Percentiles rank a stretch among this genome's conserved stretches.
These are phyloP conservation scores for Nyctanthes arbortristis DNA, from an alignment of 257 asterid genomes.

Conservation along the genomic window DNA sequence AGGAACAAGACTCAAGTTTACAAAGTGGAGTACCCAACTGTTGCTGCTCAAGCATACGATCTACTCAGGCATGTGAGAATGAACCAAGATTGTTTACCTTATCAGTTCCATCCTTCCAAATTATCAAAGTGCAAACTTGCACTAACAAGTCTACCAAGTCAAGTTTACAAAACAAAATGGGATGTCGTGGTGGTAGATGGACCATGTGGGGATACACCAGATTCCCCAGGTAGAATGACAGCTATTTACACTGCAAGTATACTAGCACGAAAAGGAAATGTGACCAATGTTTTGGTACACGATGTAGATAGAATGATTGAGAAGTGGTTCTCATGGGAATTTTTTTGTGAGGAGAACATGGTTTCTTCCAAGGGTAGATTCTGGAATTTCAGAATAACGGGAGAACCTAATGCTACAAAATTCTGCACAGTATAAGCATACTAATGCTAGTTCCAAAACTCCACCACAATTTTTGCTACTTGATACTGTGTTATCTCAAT, in stretches of 20 bases:
- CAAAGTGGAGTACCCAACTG: constrained; percentile 53
- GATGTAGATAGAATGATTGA: constrained; percentile 76
- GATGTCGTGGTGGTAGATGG: constrained; percentile 81
- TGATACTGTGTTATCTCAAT: not conserved
- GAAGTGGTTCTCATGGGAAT: constrained; percentile 91
- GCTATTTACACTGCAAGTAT: constrained; percentile 68
- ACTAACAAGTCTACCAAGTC: constrained; percentile 46
- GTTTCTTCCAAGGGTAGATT: constrained; percentile 80
- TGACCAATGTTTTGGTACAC: constrained; percentile 60
- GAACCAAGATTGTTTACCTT: constrained; percentile 41
- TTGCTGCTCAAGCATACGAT: constrained; percentile 67
- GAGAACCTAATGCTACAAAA: constrained; percentile 42
- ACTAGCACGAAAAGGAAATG: constrained; percentile 61
- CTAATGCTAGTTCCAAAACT: constrained; percentile 5
- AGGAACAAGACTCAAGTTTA: constrained; percentile 35
- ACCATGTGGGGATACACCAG: constrained; percentile 58
- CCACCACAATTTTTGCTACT: constrained; percentile 7
- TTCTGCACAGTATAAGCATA: constrained; percentile 41
- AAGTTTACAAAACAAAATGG: constrained; percentile 54
- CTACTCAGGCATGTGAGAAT: constrained; percentile 60
- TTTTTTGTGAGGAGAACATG: constrained; percentile 70
- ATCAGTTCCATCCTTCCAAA: not conserved
- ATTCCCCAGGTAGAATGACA: constrained; percentile 81
- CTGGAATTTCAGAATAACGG: constrained; percentile 57
- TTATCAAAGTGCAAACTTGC: constrained; percentile 54